A percentile compares a stretch with the other conserved stretches of the same genome.
Evolutionary conservation across 163 green algal genomes (phyloP).

Genomic region (Trebouxiophyceae sp.): DNA sequence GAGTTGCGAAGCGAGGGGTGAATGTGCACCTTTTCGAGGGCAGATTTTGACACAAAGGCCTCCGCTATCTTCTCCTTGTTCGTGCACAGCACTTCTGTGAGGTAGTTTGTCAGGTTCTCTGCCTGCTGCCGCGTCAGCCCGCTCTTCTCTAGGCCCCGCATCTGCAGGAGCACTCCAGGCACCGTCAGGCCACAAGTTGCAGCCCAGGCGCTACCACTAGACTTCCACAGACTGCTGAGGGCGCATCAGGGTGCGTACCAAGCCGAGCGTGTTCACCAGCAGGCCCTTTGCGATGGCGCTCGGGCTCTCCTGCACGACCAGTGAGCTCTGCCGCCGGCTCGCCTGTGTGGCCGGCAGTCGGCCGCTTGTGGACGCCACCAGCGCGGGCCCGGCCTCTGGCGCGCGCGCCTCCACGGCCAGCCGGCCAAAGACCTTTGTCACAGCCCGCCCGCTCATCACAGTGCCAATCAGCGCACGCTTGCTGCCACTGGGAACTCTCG

Average conservation of each 20-base stretch:
- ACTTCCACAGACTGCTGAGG: not conserved
- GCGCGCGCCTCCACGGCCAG: no score
- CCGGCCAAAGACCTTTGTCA: no score
- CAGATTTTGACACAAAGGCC: slow-evolving; percentile 62
- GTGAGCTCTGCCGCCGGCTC: not conserved
- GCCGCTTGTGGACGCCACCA: no score
- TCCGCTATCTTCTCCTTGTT: slow-evolving; percentile 71
- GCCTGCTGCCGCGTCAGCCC: slow-evolving; percentile 57
- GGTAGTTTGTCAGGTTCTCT: slow-evolving; percentile 55
- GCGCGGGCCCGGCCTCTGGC: no score
- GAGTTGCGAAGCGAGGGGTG: not conserved
- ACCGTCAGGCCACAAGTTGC: not conserved
- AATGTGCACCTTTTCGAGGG: slow-evolving; percentile 69
- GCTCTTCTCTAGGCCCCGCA: slow-evolving; percentile 47
- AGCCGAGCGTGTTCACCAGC: slow-evolving; percentile 46
- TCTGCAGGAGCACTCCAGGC: slow-evolving; percentile 27
- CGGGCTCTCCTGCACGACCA: slow-evolving; percentile 4
- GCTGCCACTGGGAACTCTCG: no score
- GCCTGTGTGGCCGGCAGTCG: no score
- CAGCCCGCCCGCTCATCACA: no score
- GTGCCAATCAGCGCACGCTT: no score
- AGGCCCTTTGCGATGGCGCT: slow-evolving; percentile 21
- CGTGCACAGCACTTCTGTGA: slow-evolving; percentile 69
- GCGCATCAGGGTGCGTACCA: slow-evolving; percentile 25
- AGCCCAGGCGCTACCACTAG: not conserved